Evolutionary conservation across 768 basidiomycete genomes (phyloP), one percentile per base, ranked within the genome.

Genomic region (Rubroboletus pulcherrimus): DNA sequence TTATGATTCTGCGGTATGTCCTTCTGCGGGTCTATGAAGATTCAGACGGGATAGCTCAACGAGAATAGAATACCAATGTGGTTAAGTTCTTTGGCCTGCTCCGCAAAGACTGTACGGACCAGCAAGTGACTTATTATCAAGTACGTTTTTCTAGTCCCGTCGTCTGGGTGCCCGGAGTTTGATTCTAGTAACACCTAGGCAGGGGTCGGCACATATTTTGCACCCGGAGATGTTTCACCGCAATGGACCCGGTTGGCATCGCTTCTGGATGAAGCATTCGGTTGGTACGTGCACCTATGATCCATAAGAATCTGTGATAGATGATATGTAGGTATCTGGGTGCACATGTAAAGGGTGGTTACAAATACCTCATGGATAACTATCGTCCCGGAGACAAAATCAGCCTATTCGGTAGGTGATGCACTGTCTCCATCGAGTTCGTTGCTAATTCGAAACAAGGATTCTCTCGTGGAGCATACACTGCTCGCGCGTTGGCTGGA

Each of bases 311-410:
- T 45, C 21, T 21, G 9, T 6, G 9, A 33, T 37, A 17, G 14
- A 55, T 26, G n/a, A 41, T 29, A 15, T 45, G 38, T 44, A 87
- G 86, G 82, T 90, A 86, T 63, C 74, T 91, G 40, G 83, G 84
- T 51, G 78, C 65, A 1, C 89, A 91, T 70, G 85, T 91, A 24
- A 80, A 84, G 71, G 85, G 80, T 9, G 91, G 91, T 0, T 93
- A 92, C 69, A 75, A 73, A 57, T 92, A 85, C 68, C 71, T 92
- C 50, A 91, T 92, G 90, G 78, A 86, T 57, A 91, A 87, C 62
- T 90, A 86, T 65, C 75, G 73, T n/a, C 62, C 71, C 0, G 91
- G 89, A 1, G 89, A 90, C 66, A 88, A 78, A 67, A 81, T 91
- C 33, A 89, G 84, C 63, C 69, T 91, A 21, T 89, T 90, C 54